Percentiles rank a stretch among this genome's conserved stretches.
phyloP scores from a whole-genome alignment of 257 asterid genomes.

The Solanum medicagineum region DNA sequence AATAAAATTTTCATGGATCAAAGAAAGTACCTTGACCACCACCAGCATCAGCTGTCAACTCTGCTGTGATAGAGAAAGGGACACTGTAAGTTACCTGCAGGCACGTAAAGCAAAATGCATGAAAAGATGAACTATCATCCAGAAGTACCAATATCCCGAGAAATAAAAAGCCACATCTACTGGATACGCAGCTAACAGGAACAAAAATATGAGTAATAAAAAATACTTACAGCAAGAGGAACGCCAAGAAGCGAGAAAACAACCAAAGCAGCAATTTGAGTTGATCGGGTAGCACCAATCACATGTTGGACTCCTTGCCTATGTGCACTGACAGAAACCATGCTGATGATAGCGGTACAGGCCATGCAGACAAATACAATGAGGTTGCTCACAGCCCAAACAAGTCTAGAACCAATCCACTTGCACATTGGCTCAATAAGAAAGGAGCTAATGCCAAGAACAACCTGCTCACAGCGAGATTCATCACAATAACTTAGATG shows the following conservation, averaged over 20 bases:
- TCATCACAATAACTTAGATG: background rate
- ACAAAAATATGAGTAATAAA: background rate
- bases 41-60: constrained; percentile 96
- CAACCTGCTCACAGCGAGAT: constrained; percentile 43
- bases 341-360: constrained; percentile 75
- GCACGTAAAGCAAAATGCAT: constrained; percentile 6
- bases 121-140: background rate
- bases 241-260: constrained; percentile 90
- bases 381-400: constrained; percentile 86
- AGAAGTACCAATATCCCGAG: background rate
- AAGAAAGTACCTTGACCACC: constrained; percentile 86
- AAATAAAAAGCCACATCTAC: background rate
- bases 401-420: constrained; percentile 70
- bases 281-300: constrained; percentile 53
- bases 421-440: constrained; percentile 80
- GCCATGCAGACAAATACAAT: constrained; percentile 86
- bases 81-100: constrained; percentile 87
- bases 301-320: constrained; percentile 67
- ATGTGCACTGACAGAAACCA: constrained; percentile 44
- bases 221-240: constrained; percentile 85
- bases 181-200: background rate
- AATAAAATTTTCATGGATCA: background rate
- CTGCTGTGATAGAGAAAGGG: constrained; percentile 95
- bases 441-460: constrained; percentile 82
- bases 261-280: constrained; percentile 75